These are phyloP conservation scores for Beauveria scarabaeidicola DNA, from an alignment of 2,329 filamentous ascomycete species.

Conservation along the genomic window DNA sequence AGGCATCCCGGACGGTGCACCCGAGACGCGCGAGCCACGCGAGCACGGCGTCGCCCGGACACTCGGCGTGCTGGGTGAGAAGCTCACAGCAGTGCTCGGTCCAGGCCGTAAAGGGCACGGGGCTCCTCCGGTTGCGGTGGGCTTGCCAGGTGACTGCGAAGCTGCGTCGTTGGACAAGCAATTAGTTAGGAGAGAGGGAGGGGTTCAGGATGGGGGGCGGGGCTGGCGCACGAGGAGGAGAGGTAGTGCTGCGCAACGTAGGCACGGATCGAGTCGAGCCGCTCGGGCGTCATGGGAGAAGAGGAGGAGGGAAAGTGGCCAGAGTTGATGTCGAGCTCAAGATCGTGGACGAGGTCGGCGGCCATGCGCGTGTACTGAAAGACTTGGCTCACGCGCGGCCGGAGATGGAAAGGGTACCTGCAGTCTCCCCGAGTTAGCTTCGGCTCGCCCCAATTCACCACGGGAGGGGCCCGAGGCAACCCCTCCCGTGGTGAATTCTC, in stretches of 20 bases:
- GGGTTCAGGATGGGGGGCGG: not conserved
- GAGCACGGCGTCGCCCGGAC: conserved; percentile 33
- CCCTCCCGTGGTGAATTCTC: too few relatives aligned
- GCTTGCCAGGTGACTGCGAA: conserved; percentile 31
- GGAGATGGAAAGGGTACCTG: conserved; percentile 48
- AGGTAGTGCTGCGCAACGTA: conserved; percentile 21
- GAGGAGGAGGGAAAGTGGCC: not conserved
- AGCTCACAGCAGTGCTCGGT: conserved; percentile 36
- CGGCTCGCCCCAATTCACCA: not conserved
- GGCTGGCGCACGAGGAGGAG: not conserved
- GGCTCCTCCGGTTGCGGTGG: conserved; percentile 19
- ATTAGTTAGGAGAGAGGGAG: not conserved
- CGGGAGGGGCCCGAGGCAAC: too few relatives aligned
- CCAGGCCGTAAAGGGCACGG: conserved; percentile 31
- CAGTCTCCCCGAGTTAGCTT: not conserved
- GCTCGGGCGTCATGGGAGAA: conserved; percentile 15
- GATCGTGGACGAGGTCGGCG: conserved; percentile 39
- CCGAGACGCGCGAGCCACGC: conserved; percentile 35
- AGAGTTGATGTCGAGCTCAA: conserved; percentile 38
- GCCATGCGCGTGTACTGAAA: conserved; percentile 45
- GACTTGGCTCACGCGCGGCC: conserved; percentile 41
- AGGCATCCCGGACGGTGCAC: conserved; percentile 31
- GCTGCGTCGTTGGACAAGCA: conserved; percentile 26
- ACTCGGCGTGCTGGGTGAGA: conserved; percentile 28
- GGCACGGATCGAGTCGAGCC: conserved; percentile 35